phyloP scores from a whole-genome alignment of 306 rosid genomes.

The Glycyrrhiza uralensis region DNA sequence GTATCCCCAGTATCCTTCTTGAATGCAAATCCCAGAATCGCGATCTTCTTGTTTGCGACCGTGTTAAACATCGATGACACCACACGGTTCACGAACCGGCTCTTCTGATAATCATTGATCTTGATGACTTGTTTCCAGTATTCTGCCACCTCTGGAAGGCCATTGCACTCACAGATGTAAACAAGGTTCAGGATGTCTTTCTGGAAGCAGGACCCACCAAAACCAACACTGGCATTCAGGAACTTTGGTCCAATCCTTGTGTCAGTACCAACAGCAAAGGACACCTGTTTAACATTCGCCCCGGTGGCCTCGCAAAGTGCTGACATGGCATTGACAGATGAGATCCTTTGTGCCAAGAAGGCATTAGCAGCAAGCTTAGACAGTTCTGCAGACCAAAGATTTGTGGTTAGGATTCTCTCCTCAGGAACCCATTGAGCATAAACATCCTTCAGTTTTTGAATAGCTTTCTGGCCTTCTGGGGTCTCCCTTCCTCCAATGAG shows the following conservation, averaged over 20 bases:
- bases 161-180: slow-evolving; percentile 93
- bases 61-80: slow-evolving; percentile 95
- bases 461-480: slow-evolving; percentile 71
- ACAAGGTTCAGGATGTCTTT: slow-evolving; percentile 88
- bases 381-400: slow-evolving; percentile 93
- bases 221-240: slow-evolving; percentile 91
- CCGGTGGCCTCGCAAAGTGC: slow-evolving; percentile 99
- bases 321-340: slow-evolving; percentile 94
- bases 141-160: slow-evolving; percentile 95
- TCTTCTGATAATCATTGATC: slow-evolving; percentile 92
- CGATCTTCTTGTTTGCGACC: slow-evolving; percentile 74
- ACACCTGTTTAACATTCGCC: slow-evolving; percentile 69
- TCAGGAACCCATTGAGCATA: slow-evolving; percentile 93
- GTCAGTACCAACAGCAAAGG: slow-evolving; percentile 89
- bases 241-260: slow-evolving; percentile 90
- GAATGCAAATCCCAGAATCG: slow-evolving; percentile 88
- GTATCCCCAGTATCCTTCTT: slow-evolving; percentile 96
- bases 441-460: slow-evolving; percentile 67
- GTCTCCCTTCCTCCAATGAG: slow-evolving; percentile 93
- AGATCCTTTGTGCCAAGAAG: slow-evolving; percentile 93
- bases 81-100: slow-evolving; percentile 84
- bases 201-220: slow-evolving; percentile 97
- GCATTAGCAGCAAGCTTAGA: slow-evolving; percentile 97
- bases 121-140: slow-evolving; percentile 98
- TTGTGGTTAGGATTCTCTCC: slow-evolving; percentile 73